These are phyloP conservation scores for Aegilops sharonensis DNA, from an alignment of 176 grass and related monocot species.

Conservation along the genomic window DNA sequence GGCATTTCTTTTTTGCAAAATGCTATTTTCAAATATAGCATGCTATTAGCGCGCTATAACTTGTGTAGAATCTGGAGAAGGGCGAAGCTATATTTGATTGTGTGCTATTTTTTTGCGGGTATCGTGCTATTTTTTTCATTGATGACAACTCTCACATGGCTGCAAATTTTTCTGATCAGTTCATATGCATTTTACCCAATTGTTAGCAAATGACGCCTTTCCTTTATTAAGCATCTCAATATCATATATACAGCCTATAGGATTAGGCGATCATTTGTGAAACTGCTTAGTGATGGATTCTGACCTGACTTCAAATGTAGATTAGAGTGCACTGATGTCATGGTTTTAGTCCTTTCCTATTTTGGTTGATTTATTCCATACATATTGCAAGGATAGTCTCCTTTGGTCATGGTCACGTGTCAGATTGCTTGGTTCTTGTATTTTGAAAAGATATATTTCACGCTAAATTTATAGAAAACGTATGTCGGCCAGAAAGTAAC, in stretches of 20 bases:
- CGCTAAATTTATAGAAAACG: neutral
- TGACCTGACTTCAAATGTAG: neutral
- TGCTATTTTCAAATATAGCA: too few species aligned
- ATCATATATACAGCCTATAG: neutral
- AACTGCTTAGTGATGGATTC: too few species aligned
- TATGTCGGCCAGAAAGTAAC: neutral
- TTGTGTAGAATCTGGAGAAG: too few species aligned
- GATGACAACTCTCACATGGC: neutral
- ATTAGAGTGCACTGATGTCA: neutral
- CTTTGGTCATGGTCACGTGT: neutral
- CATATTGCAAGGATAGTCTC: neutral
- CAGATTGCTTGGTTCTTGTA: neutral
- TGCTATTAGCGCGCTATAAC: too few species aligned
- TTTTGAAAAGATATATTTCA: neutral
- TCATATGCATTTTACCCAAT: neutral
- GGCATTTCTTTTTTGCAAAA: too few species aligned
- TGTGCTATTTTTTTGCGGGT: too few species aligned
- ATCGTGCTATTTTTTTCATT: too few species aligned
- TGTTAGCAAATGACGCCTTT: neutral
- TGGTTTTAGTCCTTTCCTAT: constrained; percentile 12
- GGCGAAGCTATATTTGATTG: too few species aligned
- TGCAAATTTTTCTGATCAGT: neutral
- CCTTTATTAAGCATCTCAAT: neutral
- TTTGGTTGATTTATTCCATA: neutral
- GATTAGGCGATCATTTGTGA: too few species aligned